phyloP scores from a whole-genome alignment of 371 early-diverging fungal genomes.

The Batkoa obscura region DNA sequence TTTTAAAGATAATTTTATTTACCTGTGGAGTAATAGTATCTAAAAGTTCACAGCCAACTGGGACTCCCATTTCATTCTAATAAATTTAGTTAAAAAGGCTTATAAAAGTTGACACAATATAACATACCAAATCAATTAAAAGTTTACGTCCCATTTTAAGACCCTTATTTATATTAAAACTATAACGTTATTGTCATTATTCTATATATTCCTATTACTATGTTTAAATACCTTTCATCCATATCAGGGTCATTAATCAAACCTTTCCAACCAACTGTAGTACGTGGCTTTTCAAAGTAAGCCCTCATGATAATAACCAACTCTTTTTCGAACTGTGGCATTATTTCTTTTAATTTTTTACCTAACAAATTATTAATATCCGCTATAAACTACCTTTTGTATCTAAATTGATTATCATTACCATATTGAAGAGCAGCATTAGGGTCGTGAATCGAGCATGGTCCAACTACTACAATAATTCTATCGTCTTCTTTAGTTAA shows the following conservation, averaged over 20 bases:
- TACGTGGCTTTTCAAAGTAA: constrained; percentile 90
- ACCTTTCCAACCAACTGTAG: constrained; percentile 91
- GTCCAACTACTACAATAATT: constrained; percentile 75
- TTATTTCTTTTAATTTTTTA: constrained; percentile 5
- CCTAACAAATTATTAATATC: too few species aligned
- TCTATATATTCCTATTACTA: neutral
- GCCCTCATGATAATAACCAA: constrained; percentile 73
- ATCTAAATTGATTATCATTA: too few species aligned
- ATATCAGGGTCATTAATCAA: constrained; percentile 79
- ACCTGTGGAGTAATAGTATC: constrained; percentile 85
- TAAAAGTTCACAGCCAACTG: constrained; percentile 73
- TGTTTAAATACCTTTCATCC: constrained; percentile 33
- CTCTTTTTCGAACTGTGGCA: constrained; percentile 19
- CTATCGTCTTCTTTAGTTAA: constrained; percentile 66
- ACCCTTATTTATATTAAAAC: constrained; percentile 81
- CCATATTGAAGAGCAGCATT: constrained; percentile 68
- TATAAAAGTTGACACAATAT: neutral
- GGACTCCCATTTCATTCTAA: constrained; percentile 61
- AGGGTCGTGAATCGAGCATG: constrained; percentile 84
- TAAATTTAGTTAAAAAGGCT: neutral
- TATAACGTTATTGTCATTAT: constrained; percentile 2
- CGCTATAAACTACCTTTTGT: too few species aligned
- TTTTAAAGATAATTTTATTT: neutral
- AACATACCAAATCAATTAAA: constrained; percentile 31
- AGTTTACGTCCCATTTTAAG: constrained; percentile 64